These are phyloP conservation scores for Chondrostereum purpureum DNA, from an alignment of 1,284 basidiomycete species.

Conservation along the genomic window DNA sequence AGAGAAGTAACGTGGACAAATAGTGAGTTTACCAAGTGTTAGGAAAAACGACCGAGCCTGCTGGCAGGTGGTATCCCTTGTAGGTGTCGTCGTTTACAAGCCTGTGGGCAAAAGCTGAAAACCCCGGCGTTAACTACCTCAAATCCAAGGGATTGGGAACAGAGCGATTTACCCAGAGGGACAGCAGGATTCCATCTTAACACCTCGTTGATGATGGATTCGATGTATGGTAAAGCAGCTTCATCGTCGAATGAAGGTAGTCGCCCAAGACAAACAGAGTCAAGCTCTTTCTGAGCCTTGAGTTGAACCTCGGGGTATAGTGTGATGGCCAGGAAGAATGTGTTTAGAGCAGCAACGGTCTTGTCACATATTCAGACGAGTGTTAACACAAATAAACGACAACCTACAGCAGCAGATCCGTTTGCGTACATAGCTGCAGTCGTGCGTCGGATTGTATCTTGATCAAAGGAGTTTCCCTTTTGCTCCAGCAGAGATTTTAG, in stretches of 20 bases:
- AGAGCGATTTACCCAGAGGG: slow-evolving; percentile 11
- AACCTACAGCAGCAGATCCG: slow-evolving; percentile 14
- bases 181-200: slow-evolving; percentile 13
- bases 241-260: slow-evolving; percentile 13
- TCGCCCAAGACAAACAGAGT: slow-evolving; percentile 5
- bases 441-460: slow-evolving; percentile 8
- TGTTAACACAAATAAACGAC: neutral
- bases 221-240: slow-evolving; percentile 10
- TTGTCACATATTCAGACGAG: slow-evolving; percentile 1
- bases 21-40: slow-evolving; percentile 11
- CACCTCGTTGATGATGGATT: slow-evolving; percentile 13
- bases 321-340: slow-evolving; percentile 14
- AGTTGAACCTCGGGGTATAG: slow-evolving; percentile 10
- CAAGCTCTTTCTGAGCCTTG: slow-evolving; percentile 11
- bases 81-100: slow-evolving; percentile 12
- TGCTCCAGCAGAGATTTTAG: slow-evolving; percentile 6
- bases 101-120: slow-evolving; percentile 12
- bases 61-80: slow-evolving; percentile 12
- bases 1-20: neutral
- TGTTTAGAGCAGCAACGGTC: slow-evolving; percentile 10
- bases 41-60: slow-evolving; percentile 11
- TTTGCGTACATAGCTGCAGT: slow-evolving; percentile 13
- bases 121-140: neutral
- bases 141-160: too few species aligned
- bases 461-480: neutral